Evolutionary conservation across 371 early-diverging fungal genomes (phyloP).

Genomic region (Rhizopus microsporus): DNA sequence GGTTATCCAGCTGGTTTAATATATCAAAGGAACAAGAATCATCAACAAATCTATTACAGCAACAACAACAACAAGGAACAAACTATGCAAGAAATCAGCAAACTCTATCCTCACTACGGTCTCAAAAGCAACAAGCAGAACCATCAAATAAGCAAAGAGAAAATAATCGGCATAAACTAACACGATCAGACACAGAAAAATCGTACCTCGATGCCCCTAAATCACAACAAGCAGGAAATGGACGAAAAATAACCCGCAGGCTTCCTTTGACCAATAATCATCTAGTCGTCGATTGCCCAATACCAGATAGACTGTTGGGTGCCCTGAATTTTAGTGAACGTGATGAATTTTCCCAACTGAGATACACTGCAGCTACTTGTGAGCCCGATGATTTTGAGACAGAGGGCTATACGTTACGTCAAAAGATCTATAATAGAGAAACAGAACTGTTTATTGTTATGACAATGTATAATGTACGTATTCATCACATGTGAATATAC

Average conservation of each 20-base stretch:
- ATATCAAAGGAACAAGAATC: constrained; percentile 9
- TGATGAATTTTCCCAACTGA: constrained; percentile 70
- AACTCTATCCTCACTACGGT: constrained; percentile 18
- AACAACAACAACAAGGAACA: constrained; percentile 1
- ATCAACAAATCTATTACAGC: background rate
- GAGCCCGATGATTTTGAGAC: constrained; percentile 79
- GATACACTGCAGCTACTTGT: constrained; percentile 80
- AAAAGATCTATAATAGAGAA: constrained; percentile 67
- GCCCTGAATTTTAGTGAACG: constrained; percentile 26
- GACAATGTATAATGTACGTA: constrained; percentile 54
- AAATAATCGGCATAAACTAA: constrained; percentile 16
- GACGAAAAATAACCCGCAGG: constrained; percentile 25
- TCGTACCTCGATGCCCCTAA: constrained; percentile 24
- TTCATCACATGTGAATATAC: background rate
- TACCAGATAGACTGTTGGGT: constrained; percentile 57
- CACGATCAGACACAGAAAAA: constrained; percentile 13
- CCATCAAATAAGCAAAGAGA: constrained; percentile 2
- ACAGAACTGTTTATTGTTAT: constrained; percentile 88
- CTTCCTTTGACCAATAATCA: constrained; percentile 71
- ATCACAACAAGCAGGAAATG: background rate
- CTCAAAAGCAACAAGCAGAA: constrained; percentile 10
- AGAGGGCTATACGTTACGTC: constrained; percentile 76
- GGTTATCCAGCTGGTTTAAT: constrained; percentile 22
- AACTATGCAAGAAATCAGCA: constrained; percentile 22
- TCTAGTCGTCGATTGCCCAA: constrained; percentile 69